Evolutionary conservation across 2,329 filamentous ascomycete species (phyloP).

Genomic region (Neopestalotiopsis sp.): DNA sequence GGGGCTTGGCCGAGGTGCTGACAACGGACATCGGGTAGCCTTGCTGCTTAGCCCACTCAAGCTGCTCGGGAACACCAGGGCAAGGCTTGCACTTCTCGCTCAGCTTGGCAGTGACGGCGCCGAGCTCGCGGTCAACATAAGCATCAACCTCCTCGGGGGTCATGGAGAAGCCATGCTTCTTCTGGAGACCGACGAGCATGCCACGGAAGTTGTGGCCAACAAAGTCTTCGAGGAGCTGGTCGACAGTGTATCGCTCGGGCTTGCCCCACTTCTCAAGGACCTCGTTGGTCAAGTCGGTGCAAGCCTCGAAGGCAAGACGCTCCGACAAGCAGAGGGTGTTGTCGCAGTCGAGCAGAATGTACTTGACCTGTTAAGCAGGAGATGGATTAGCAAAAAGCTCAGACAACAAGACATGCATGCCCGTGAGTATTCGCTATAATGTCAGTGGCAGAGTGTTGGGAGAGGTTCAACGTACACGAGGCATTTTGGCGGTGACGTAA

Average conservation of each 20-base stretch:
- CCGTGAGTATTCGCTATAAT: neutral
- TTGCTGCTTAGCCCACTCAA: conserved; percentile 61
- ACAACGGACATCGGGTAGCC: conserved; percentile 74
- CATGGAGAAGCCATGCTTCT: conserved; percentile 72
- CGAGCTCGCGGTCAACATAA: conserved; percentile 71
- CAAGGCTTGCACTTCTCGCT: conserved; percentile 65
- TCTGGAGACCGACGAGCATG: conserved; percentile 72
- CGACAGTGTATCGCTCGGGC: conserved; percentile 68
- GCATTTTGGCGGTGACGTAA: conserved; percentile 31
- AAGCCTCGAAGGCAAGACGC: conserved; percentile 76
- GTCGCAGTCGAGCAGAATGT: conserved; percentile 67
- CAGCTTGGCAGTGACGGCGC: conserved; percentile 72
- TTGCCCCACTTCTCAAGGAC: conserved; percentile 68
- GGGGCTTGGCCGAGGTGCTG: conserved; percentile 70
- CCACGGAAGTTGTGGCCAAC: conserved; percentile 81
- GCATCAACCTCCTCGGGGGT: conserved; percentile 62
- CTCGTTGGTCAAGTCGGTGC: conserved; percentile 76
- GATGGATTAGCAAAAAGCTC: neutral
- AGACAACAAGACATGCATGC: neutral
- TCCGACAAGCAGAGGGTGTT: conserved; percentile 82
- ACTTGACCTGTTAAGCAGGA: conserved; percentile 53
- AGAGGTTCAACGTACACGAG: conserved; percentile 34
- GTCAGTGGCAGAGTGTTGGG: neutral
- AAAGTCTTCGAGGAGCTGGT: conserved; percentile 73
- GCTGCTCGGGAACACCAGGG: conserved; percentile 60